Base-by-base conservation (phyloP, 176 grass and related monocot species). In the Elymus sibiricus region DNA sequence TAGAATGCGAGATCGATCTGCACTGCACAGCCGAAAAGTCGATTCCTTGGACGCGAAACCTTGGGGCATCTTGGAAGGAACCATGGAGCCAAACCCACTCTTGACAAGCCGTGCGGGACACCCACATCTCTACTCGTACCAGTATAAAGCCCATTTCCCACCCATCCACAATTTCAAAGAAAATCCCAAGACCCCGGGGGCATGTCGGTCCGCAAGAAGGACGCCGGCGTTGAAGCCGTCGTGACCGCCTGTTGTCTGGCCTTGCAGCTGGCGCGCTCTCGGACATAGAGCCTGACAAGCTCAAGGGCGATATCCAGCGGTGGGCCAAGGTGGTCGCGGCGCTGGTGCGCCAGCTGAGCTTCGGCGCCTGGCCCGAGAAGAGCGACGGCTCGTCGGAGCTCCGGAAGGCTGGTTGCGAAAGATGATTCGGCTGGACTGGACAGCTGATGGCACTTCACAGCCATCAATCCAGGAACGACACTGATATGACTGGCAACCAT, bases 261-360 rank as follows among this genome's bases (percentile, higher is more conserved):
- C 63, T 97, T 26, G 88, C 84, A 28, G 26, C 87, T 15, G 87
- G 85, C 5, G 37, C 85, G 49, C 89, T 93, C 69, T 88, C 84
- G 14, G 89, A 96, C 22, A 26, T 88, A 24, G 90, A 92, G 12
- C 75, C 92, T 14, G 89, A 92, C 61, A 94, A 86, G 90, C 39
- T 92, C 9, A 93, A 89, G 84, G 81, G 85, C 29, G 88, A 93
- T 14, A 91, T 94, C 84, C 90, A 86, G 81, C 83, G 88, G 84
- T 94, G 92, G 92, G 92, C 94, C 35, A 97, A 94, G 89, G 86
- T 81, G 24, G 94, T 94, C 5, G 92, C 90, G 9, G 40, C 83
- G 21, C 80, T 90, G 42, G 94, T 90, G 6, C 85, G 92, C 31
- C 94, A 97, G 66, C 83, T 97, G 46, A 97, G 92, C 87, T 95